Conservation (phyloP, 495 filamentous ascomycete genomes). For the Oleoguttula mirabilis region DNA sequence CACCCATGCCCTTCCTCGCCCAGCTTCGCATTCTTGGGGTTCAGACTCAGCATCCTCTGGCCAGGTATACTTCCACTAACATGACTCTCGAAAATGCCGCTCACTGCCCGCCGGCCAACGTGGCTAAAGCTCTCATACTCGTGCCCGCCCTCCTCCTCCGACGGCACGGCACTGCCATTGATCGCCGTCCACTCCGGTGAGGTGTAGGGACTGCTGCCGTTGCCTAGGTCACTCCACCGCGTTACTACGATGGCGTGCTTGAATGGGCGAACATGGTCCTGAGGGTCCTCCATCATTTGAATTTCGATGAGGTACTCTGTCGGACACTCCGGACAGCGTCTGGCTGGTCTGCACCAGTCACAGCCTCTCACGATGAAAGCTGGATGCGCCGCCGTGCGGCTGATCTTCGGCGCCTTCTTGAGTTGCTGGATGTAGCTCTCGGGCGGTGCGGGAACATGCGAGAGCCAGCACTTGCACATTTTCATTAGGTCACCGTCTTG, state of each 20-base stretch:
- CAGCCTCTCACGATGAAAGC: slow-evolving; percentile 39
- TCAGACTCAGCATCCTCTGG: slow-evolving; percentile 43
- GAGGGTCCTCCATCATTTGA: slow-evolving; percentile 40
- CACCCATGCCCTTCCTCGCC: slow-evolving; percentile 38
- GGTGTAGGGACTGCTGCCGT: slow-evolving; percentile 34
- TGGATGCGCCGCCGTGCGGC: slow-evolving; percentile 28
- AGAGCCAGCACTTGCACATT: slow-evolving; percentile 46
- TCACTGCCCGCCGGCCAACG: slow-evolving; percentile 41
- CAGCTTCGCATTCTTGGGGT: slow-evolving; percentile 37
- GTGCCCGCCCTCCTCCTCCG: neutral
- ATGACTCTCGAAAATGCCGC: slow-evolving; percentile 45
- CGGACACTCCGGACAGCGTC: slow-evolving; percentile 48
- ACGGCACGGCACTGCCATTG: slow-evolving; percentile 27
- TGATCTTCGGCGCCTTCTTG: slow-evolving; percentile 27
- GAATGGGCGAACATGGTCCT: slow-evolving; percentile 30
- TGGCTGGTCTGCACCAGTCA: slow-evolving; percentile 42
- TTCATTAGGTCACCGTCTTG: slow-evolving; percentile 46
- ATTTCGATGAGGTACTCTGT: slow-evolving; percentile 49
- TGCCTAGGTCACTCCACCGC: slow-evolving; percentile 47
- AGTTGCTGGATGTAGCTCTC: slow-evolving; percentile 17
- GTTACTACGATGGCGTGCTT: slow-evolving; percentile 49
- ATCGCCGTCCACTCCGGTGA: slow-evolving; percentile 39
- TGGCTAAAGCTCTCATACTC: slow-evolving; percentile 41
- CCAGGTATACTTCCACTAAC: slow-evolving; percentile 44
- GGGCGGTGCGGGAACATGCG: slow-evolving; percentile 40